Percentiles rank a stretch among this genome's conserved stretches.
Conservation (phyloP, 331 rosid genomes). For the Dryas integrifolia region DNA sequence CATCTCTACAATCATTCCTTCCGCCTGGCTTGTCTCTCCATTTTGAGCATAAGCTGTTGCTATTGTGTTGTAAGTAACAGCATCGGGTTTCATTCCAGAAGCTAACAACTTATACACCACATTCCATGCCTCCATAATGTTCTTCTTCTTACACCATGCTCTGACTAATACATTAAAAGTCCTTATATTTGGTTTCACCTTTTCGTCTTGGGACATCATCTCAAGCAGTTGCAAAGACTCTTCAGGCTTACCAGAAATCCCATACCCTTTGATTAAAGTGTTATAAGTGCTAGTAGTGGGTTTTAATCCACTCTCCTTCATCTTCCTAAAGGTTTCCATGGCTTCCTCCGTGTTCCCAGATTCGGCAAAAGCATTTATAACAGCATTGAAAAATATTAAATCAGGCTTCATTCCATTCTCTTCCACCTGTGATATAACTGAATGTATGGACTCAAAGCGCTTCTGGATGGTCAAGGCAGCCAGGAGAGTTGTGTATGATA, state of each 20-base stretch:
- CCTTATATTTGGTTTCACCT: slow-evolving; percentile 61
- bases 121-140: slow-evolving; percentile 57
- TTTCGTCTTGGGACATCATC: slow-evolving; percentile 47
- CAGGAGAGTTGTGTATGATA: slow-evolving; percentile 58
- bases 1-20: slow-evolving; percentile 58
- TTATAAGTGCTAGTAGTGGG: slow-evolving; percentile 56
- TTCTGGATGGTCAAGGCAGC: slow-evolving; percentile 59
- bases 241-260: slow-evolving; percentile 63
- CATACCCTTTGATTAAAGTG: slow-evolving; percentile 70
- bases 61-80: slow-evolving; percentile 61
- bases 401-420: slow-evolving; percentile 60
- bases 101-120: slow-evolving; percentile 49
- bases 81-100: slow-evolving; percentile 60
- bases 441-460: slow-evolving; percentile 47
- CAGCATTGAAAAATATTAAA: slow-evolving; percentile 57
- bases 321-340: slow-evolving; percentile 48
- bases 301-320: slow-evolving; percentile 58
- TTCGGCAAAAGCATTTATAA: slow-evolving; percentile 65
- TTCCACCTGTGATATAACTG: slow-evolving; percentile 52
- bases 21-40: slow-evolving; percentile 55
- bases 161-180: slow-evolving; percentile 64
- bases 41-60: slow-evolving; percentile 58
- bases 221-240: slow-evolving; percentile 56
- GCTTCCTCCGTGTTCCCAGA: slow-evolving; percentile 70
- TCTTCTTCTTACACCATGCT: slow-evolving; percentile 52